Evolutionary conservation across 208 protist species (phyloP), one percentile per base, ranked within the genome.

Genomic region (Trypanosoma platydactyli): DNA sequence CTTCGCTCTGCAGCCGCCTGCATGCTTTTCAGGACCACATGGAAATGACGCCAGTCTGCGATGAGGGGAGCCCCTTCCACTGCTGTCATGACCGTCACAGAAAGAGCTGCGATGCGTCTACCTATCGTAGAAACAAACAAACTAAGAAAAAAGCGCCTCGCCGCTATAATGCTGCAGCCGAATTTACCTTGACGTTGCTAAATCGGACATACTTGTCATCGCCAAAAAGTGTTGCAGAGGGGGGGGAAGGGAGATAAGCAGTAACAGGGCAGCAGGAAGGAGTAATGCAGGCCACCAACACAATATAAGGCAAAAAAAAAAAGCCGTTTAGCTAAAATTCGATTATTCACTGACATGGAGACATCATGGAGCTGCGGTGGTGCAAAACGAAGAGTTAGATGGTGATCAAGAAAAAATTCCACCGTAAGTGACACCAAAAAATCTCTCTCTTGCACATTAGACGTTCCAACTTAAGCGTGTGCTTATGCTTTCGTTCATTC

Each of bases 401-500:
- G 33, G 33, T 38, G 33, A 38, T 38, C 33, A 38, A 38, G 33
- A 38, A 38, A 9, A 38, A 9, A 38, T 9, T 38, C 33, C n/a
- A 9, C 9, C 9, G 33, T 38, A 9, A 38, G 33, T 11, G 33
- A 9, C 9, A 3, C 5, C 33, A 3, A 38, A 38, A 11, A 9
- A 3, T 38, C 5, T 38, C 33, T 38, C 33, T 38, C 33, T 38
- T 38, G 33, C 3, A 38, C 44, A 15, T 44, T 33, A 25, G 18
- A 5, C 64, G 18, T 20, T 68, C 27, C 67, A 67, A 57, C 59
- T 41, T 27, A 38, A 27, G 38, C 44, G 24, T 57, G 50, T 42
- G 13, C 29, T 22, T 54, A 30, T 38, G 33, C 33, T 38, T 11
- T 9, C 9, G 33, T 38, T 38, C 33, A 38, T 38, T 38, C 33